A percentile compares a stretch with the other conserved stretches of the same genome.
These are phyloP conservation scores for Cladorrhinum sp. DNA, from an alignment of 2,329 filamentous ascomycete genomes.

Conservation along the genomic window DNA sequence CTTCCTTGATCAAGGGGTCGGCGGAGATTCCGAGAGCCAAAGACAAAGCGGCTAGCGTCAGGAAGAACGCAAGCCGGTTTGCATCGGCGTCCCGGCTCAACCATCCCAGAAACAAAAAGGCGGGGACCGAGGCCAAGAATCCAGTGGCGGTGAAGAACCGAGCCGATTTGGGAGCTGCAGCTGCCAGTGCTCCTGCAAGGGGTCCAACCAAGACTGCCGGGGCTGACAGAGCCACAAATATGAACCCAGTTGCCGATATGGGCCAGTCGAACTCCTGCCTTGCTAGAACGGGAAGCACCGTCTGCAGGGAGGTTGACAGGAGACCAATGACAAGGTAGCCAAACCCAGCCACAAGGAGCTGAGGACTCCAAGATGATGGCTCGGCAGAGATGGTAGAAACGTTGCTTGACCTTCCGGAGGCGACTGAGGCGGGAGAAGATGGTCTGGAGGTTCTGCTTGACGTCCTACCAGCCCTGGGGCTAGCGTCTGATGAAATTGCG, in stretches of 20 bases:
- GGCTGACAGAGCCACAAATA: conserved; percentile 23
- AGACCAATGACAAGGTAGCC: conserved; percentile 24
- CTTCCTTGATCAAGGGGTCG: conserved; percentile 23
- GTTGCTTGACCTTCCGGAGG: not conserved
- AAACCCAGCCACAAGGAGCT: conserved; percentile 19
- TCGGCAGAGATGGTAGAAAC: not conserved
- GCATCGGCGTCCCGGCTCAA: conserved; percentile 5
- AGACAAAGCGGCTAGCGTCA: conserved; percentile 22
- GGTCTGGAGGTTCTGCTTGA: conserved; percentile 15
- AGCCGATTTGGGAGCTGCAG: conserved; percentile 16
- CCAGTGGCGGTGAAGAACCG: conserved; percentile 21
- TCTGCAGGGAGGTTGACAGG: conserved; percentile 23
- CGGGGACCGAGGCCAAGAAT: conserved; percentile 22
- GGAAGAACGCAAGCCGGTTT: conserved; percentile 10
- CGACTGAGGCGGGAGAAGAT: conserved; percentile 14
- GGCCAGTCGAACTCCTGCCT: conserved; percentile 20
- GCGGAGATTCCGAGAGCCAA: conserved; percentile 22
- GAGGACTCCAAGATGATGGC: conserved; percentile 8
- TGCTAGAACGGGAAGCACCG: conserved; percentile 24
- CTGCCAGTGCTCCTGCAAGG: conserved; percentile 15
- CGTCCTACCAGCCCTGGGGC: not conserved
- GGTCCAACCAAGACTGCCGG: conserved; percentile 22
- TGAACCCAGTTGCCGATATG: conserved; percentile 14
- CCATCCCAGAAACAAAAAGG: conserved; percentile 20
- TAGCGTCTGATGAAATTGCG: conserved; percentile 11